Conservation (phyloP, 768 basidiomycete genomes). For the Termitomyces sp. region DNA sequence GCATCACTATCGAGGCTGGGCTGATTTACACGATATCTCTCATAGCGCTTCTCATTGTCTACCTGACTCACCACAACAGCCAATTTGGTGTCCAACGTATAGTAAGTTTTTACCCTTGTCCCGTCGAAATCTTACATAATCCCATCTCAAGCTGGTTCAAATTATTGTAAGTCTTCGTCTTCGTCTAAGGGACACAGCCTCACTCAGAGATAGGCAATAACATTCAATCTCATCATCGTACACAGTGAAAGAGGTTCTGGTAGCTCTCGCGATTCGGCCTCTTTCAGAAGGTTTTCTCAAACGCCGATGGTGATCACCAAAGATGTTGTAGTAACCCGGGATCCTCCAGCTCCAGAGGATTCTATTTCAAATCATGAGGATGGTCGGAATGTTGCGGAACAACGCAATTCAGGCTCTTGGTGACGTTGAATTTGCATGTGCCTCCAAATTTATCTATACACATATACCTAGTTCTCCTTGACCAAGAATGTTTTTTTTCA, state of each 20-base stretch:
- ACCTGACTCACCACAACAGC: slow-evolving; percentile 1
- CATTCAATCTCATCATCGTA: slow-evolving; percentile 11
- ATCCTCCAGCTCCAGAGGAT: neutral
- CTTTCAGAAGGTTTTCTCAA: neutral
- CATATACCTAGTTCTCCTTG: neutral
- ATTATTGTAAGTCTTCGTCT: slow-evolving; percentile 3
- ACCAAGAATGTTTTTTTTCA: neutral
- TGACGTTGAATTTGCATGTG: neutral
- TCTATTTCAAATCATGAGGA: neutral
- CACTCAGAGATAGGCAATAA: slow-evolving; percentile 1
- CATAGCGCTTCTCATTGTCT: slow-evolving; percentile 9
- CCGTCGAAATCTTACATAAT: neutral
- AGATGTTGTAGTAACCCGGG: slow-evolving; percentile 7
- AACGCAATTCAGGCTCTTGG: neutral
- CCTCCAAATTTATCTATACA: neutral
- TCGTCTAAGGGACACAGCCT: neutral
- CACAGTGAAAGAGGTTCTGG: neutral
- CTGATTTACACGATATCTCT: slow-evolving; percentile 12
- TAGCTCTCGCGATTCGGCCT: neutral
- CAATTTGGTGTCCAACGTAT: slow-evolving; percentile 11
- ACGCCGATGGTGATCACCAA: slow-evolving; percentile 6
- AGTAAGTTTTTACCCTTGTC: slow-evolving; percentile 2
- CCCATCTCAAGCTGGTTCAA: slow-evolving; percentile 4
- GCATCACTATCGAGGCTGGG: slow-evolving; percentile 12
- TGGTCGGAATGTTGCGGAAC: neutral